Percentiles rank a stretch among this genome's conserved stretches.
Evolutionary conservation across 441 rosid species (phyloP).

Genomic region (Geranium incanum): DNA sequence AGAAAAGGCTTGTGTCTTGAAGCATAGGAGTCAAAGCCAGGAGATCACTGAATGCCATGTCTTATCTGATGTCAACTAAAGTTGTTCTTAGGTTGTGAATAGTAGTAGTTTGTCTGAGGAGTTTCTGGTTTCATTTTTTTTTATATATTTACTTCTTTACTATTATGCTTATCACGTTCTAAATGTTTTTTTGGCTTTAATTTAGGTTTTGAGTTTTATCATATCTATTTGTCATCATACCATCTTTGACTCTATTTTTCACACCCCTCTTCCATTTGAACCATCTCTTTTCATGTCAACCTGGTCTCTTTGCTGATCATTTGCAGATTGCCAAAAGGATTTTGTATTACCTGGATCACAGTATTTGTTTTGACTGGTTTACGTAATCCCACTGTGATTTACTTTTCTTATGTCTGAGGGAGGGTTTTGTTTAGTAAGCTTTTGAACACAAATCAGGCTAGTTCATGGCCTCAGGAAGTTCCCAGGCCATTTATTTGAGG

Average conservation of each 20-base stretch:
- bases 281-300: not conserved
- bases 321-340: not conserved
- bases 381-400: not conserved
- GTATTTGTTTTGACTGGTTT: not conserved
- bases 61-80: slow-evolving; percentile 1
- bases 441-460: not conserved
- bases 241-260: slow-evolving; percentile 1
- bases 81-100: not conserved
- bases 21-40: not conserved
- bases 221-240: not conserved
- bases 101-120: not conserved
- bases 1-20: not conserved
- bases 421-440: not conserved
- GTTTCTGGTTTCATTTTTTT: not conserved
- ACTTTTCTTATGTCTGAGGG: not conserved
- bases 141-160: not conserved
- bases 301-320: not conserved
- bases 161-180: not conserved
- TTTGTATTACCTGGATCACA: slow-evolving; percentile 3
- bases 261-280: slow-evolving; percentile 10
- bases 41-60: not conserved
- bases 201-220: not conserved
- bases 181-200: not conserved
- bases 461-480: not conserved
- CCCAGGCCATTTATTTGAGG: not conserved